phyloP scores from a whole-genome alignment of 495 filamentous ascomycete species.

The Penicillium cinerascens region DNA sequence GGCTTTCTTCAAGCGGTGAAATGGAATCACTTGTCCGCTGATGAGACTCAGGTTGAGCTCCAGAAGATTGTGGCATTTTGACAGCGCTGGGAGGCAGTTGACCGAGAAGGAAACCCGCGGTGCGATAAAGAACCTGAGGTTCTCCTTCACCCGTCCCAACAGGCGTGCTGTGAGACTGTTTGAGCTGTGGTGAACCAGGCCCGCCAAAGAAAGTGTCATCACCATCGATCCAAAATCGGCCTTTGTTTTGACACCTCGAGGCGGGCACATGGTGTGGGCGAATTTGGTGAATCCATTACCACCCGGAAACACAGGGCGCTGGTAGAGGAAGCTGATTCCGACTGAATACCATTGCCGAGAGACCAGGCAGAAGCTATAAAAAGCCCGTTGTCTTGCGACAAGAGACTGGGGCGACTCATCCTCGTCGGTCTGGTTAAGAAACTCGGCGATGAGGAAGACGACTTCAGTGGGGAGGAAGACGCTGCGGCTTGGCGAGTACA shows the following conservation, averaged over 20 bases:
- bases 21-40: constrained; percentile 46
- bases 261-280: constrained; percentile 60
- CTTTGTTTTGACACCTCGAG: constrained; percentile 49
- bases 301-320: constrained; percentile 40
- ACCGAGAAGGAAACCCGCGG: constrained; percentile 60
- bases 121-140: constrained; percentile 59
- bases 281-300: constrained; percentile 58
- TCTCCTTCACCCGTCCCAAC: constrained; percentile 54
- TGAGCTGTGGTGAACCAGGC: constrained; percentile 62
- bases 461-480: constrained; percentile 49
- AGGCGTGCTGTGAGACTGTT: constrained; percentile 63
- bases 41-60: constrained; percentile 59
- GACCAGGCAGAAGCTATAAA: constrained; percentile 56
- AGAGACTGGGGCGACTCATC: neutral
- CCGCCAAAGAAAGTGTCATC: constrained; percentile 52
- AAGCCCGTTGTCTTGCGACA: constrained; percentile 31
- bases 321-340: constrained; percentile 55
- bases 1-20: constrained; percentile 51
- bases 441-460: constrained; percentile 43
- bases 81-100: constrained; percentile 61
- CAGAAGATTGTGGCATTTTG: constrained; percentile 56
- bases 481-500: neutral
- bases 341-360: constrained; percentile 63
- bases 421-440: constrained; percentile 17
- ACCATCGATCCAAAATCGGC: constrained; percentile 55